Evolutionary conservation across 2,329 filamentous ascomycete species (phyloP).

Genomic region (Aureobasidium sp.): DNA sequence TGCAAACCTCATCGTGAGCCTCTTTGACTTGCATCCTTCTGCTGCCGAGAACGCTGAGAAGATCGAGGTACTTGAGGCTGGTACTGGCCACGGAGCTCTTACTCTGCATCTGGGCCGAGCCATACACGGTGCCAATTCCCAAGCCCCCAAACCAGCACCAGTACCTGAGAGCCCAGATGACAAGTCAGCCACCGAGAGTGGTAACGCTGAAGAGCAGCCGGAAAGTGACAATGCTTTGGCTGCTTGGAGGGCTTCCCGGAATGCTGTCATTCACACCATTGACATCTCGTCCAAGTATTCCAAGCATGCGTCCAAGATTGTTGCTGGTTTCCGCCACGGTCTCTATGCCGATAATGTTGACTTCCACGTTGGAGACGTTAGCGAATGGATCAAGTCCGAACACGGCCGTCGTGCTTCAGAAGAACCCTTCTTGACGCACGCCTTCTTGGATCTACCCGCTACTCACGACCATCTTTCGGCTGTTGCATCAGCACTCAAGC

Average conservation of each 20-base stretch:
- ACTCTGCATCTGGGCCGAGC: conserved; percentile 68
- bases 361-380: conserved; percentile 62
- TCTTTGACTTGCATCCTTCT: conserved; percentile 59
- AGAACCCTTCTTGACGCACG: conserved; percentile 59
- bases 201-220: conserved; percentile 14
- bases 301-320: conserved; percentile 52
- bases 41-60: conserved; percentile 28
- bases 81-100: conserved; percentile 74
- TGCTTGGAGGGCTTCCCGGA: conserved; percentile 39
- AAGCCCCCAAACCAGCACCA: conserved; percentile 36
- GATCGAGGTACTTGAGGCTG: conserved; percentile 72
- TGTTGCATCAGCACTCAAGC: conserved; percentile 50
- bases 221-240: conserved; percentile 18
- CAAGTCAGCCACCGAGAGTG: conserved; percentile 22
- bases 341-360: conserved; percentile 63
- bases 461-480: conserved; percentile 45
- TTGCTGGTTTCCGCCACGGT: conserved; percentile 59
- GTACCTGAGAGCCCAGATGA: conserved; percentile 18
- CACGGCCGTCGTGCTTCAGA: conserved; percentile 29
- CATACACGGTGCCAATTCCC: conserved; percentile 62
- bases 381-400: conserved; percentile 52
- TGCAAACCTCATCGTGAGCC: conserved; percentile 63
- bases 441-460: conserved; percentile 64
- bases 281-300: conserved; percentile 57
- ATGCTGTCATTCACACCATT: conserved; percentile 65